A percentile compares a stretch with the other conserved stretches of the same genome.
Evolutionary conservation across 768 basidiomycete genomes (phyloP).

Genomic region (Gloeopeniophorella convolvens): DNA sequence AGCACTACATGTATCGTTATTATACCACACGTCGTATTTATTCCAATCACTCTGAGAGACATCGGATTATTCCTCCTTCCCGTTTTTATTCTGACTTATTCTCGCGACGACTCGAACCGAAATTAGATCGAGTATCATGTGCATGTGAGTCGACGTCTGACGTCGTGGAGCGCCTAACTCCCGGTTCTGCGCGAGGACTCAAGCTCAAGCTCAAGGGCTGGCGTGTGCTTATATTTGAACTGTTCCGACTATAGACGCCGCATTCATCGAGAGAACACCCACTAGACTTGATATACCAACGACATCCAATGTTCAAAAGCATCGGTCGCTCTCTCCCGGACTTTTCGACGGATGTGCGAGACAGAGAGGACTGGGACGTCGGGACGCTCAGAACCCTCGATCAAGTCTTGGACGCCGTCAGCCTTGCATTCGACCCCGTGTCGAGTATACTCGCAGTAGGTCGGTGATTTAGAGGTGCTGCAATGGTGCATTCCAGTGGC

Average conservation of each 20-base stretch:
- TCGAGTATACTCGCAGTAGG: conserved; percentile 57
- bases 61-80: not conserved
- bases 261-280: not conserved
- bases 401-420: conserved; percentile 44
- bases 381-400: conserved; percentile 43
- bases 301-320: conserved; percentile 12
- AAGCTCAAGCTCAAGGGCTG: no score
- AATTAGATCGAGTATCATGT: no score
- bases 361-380: conserved; percentile 51
- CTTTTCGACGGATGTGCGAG: conserved; percentile 51
- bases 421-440: conserved; percentile 54
- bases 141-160: no score
- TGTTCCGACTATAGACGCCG: not conserved
- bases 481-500: not conserved
- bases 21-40: conserved; percentile 17
- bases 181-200: no score
- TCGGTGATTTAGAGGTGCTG: conserved; percentile 27
- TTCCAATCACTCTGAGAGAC: not conserved
- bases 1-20: conserved; percentile 10
- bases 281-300: not conserved
- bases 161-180: no score
- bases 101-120: no score
- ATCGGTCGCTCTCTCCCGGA: conserved; percentile 34
- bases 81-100: no score
- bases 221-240: no score